Evolutionary conservation across 352 stramenopile genomes (phyloP), one percentile per base, ranked within the genome.

Genomic region (Pythium oligandrum): DNA sequence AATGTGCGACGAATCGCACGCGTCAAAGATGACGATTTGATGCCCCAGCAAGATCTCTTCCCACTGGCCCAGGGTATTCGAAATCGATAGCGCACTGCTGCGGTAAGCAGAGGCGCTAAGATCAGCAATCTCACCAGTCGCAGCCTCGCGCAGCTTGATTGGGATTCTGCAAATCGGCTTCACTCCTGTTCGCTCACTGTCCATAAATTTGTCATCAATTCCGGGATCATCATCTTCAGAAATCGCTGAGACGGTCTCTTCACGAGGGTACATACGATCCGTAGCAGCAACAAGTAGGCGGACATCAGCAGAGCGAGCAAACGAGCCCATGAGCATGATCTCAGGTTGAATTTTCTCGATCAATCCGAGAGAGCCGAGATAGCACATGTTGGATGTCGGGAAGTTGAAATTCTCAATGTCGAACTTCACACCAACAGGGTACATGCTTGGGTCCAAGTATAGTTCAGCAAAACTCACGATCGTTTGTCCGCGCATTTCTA

Each of bases 401-500:
- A 84, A 84, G 47, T 78, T 79, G 61, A 75, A 72, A 11, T 64
- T 68, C 26, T 66, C 53, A 39, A 84, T 79, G 59, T 79, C 71
- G 36, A 84, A 84, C 49, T 77, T 68, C 40, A 78, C 53, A 4
- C 66, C 70, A 1, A 81, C 73, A 1, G 70, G 70, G 40, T 77
- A 83, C 37, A 59, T 45, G 4, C 44, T 56, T 12, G 68, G 70
- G 47, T 81, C 68, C 34, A 84, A 50, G 42, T 76, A 79, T 34
- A 79, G 48, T 43, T 81, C 73, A 0, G 73, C 73, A 51, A 84
- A 78, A 40, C 73, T 80, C 38, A 84, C 53, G 12, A 84, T 68
- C 0, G 67, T 78, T 40, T 81, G 66, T 7, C 71, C 71, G 31
- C 63, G 68, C 9, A 54, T 63, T 52, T 84, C 73, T 3, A 84